A percentile compares a stretch with the other conserved stretches of the same genome.
phyloP scores from a whole-genome alignment of 768 basidiomycete genomes.

The Leccinum subtestaceum region DNA sequence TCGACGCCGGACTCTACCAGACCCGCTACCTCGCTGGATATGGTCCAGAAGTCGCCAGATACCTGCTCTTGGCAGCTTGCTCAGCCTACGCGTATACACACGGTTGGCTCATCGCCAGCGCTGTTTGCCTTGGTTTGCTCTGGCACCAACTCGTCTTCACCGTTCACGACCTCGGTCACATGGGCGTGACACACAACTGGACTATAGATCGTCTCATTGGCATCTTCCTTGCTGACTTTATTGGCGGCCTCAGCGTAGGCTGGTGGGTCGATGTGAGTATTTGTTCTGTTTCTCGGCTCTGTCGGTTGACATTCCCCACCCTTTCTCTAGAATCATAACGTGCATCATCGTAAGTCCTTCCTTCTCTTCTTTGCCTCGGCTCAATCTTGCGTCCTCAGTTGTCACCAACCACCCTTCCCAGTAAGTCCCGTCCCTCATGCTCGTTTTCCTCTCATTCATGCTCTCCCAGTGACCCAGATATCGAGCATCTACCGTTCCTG shows the following conservation, averaged over 20 bases:
- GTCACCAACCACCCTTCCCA: constrained; percentile 98
- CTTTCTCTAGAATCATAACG: constrained; percentile 76
- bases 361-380: not conserved
- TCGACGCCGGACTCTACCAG: constrained; percentile 78
- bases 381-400: constrained; percentile 45
- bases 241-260: constrained; percentile 91
- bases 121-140: constrained; percentile 78
- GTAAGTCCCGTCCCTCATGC: constrained; percentile 41
- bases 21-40: constrained; percentile 85
- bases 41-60: constrained; percentile 84
- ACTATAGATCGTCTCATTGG: constrained; percentile 72
- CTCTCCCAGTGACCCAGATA: constrained; percentile 68
- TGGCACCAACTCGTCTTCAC: constrained; percentile 96
- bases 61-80: constrained; percentile 55
- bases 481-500: constrained; percentile 89
- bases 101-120: constrained; percentile 69
- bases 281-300: constrained; percentile 1
- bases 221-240: constrained; percentile 77
- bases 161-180: constrained; percentile 94
- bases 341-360: constrained; percentile 80
- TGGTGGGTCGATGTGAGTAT: constrained; percentile 97
- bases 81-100: constrained; percentile 62
- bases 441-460: constrained; percentile 5
- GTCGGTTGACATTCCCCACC: constrained; percentile 4
- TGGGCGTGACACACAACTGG: constrained; percentile 91